phyloP scores from a whole-genome alignment of 2,329 filamentous ascomycete species.

The Colletotrichum siamense region DNA sequence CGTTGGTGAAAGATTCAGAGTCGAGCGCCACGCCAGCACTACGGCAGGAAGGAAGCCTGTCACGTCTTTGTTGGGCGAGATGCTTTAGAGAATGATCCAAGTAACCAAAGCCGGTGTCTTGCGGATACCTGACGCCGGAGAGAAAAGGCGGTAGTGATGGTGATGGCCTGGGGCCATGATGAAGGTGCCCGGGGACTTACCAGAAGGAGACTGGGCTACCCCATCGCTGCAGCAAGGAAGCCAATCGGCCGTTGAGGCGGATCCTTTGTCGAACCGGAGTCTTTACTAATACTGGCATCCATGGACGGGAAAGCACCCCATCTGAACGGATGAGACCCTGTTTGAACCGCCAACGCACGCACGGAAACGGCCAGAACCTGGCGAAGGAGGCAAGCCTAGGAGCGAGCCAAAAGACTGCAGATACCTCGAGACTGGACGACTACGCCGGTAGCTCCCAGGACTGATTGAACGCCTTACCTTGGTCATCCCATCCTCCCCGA shows the following conservation, averaged over 20 bases:
- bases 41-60: background rate
- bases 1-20: background rate
- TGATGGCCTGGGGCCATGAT: background rate
- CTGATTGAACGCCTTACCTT: background rate
- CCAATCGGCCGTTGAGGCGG: background rate
- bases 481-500: background rate
- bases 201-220: background rate
- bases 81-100: background rate
- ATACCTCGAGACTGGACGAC: background rate
- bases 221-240: background rate
- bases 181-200: background rate
- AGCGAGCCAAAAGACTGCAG: background rate
- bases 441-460: background rate
- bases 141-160: background rate
- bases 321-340: background rate
- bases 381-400: background rate
- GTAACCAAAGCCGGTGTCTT: background rate
- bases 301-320: background rate
- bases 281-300: background rate
- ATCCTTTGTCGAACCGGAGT: background rate
- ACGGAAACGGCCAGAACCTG: background rate
- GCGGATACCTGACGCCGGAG: background rate
- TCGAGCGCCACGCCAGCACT: background rate
- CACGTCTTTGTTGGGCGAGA: conserved; percentile 2
- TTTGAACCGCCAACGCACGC: background rate